Percentiles rank a stretch among this genome's conserved stretches.
Conservation (phyloP, 352 stramenopile genomes). For the Plasmopara muralis region DNA sequence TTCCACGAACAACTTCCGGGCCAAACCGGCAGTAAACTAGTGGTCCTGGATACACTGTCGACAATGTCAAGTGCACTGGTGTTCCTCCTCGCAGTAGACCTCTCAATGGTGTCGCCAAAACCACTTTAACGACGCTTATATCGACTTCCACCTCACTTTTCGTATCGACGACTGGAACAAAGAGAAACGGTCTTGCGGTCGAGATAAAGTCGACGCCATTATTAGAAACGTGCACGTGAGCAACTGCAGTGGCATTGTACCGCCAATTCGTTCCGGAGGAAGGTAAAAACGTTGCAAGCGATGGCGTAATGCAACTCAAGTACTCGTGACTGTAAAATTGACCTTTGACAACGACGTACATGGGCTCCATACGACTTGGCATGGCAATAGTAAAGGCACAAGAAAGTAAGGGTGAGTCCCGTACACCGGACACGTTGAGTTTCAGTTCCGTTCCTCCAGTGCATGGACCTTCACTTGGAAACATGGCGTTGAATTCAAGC, state of each 20-base stretch:
- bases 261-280: constrained; percentile 10
- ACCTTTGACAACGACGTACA: constrained; percentile 11
- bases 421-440: constrained; percentile 19
- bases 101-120: constrained; percentile 28
- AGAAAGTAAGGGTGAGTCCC: constrained; percentile 20
- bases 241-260: constrained; percentile 13
- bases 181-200: constrained; percentile 22
- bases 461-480: constrained; percentile 29
- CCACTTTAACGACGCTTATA: constrained; percentile 28
- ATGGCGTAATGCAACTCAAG: constrained; percentile 29
- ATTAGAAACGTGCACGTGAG: constrained; percentile 34
- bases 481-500: constrained; percentile 23
- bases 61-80: constrained; percentile 32
- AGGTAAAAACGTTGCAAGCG: constrained; percentile 11
- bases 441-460: constrained; percentile 26
- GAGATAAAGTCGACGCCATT: constrained; percentile 44
- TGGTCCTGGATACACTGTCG: constrained; percentile 13
- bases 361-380: constrained; percentile 12
- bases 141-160: constrained; percentile 2
- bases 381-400: constrained; percentile 33
- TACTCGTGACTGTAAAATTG: constrained; percentile 20
- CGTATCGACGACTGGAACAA: constrained; percentile 6
- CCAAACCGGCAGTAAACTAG: constrained; percentile 56
- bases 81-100: constrained; percentile 58
- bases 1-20: constrained; percentile 24